Evolutionary conservation across 345 rosid genomes (phyloP).

Genomic region (Nasturtium officinale): DNA sequence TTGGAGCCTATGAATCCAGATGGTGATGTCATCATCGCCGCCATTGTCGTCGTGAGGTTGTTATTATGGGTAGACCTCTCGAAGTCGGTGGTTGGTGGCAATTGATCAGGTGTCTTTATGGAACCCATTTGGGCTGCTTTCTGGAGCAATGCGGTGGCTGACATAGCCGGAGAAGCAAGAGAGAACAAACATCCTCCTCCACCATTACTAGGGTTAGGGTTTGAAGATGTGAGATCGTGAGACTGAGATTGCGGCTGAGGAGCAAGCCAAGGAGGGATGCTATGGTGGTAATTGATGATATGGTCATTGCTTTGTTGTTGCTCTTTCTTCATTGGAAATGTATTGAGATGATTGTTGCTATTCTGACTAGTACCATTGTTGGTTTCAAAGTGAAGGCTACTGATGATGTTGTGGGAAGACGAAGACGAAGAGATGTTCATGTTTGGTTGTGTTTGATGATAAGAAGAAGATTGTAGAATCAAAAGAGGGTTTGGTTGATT

Average conservation of each 20-base stretch:
- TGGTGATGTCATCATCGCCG: conserved; percentile 42
- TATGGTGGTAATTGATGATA: conserved; percentile 32
- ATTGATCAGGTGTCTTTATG: conserved; percentile 42
- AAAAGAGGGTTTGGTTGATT: conserved; percentile 33
- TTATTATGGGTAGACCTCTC: conserved; percentile 37
- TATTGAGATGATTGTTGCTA: conserved; percentile 39
- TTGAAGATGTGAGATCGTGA: conserved; percentile 44
- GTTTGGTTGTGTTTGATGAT: conserved; percentile 35
- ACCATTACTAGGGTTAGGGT: conserved; percentile 63
- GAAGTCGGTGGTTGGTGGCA: conserved; percentile 41
- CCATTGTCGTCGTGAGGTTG: conserved; percentile 44
- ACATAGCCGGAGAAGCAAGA: conserved; percentile 61
- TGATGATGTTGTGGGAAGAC: conserved; percentile 31
- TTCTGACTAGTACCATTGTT: conserved; percentile 15
- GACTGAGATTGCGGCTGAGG: conserved; percentile 43
- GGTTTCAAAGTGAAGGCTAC: conserved; percentile 52
- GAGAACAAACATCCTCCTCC: conserved; percentile 43
- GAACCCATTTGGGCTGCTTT: conserved; percentile 92
- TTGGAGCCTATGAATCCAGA: conserved; percentile 28
- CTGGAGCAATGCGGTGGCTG: conserved; percentile 91
- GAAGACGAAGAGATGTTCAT: conserved; percentile 31
- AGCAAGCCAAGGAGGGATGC: conserved; percentile 63
- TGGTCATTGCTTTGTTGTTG: conserved; percentile 44
- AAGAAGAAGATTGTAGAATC: conserved; percentile 27
- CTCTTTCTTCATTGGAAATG: conserved; percentile 57